Evolutionary conservation across 768 basidiomycete species (phyloP), one percentile per base, ranked within the genome.

Genomic region (Tephrocybe sp.): DNA sequence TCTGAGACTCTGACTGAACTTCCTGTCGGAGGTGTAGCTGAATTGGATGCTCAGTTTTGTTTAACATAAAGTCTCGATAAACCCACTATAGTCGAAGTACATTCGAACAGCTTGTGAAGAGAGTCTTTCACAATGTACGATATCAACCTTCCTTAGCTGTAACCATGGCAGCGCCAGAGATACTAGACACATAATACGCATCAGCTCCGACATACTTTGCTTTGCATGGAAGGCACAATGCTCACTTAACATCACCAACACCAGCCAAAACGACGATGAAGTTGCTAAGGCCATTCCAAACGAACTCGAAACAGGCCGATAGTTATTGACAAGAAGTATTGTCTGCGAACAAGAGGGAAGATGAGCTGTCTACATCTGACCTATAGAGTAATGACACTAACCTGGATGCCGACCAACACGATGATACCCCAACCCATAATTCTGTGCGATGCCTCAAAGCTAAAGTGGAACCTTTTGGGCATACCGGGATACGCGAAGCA

Each of bases 91-190:
- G 42, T 82, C 75, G 65, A 83, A 82, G 65, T 83, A 73, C 17
- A 84, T 64, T 13, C 82, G 72, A 45, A 83, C 75, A 12, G 79
- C 80, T 60, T 83, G 80, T 48, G 71, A 71, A 1, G 81, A 83
- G 31, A 83, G 65, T 10, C 79, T 74, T 47, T 76, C 80, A 44
- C 73, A 68, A 16, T 71, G 69, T 3, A 55, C 54, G 33, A 84
- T 79, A 7, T 75, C 70, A 10, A 81, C 77, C 62, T 80, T 79
- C 49, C 80, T 73, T 4, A 85, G 71, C 39, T 79, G 68, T n/a
- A 73, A 30, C 83, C 83, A 85, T n/a, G 83, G 80, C 13, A 80
- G 63, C 40, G 79, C 72, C 50, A 83, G 78, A 16, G 80, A 83
- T 20, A 60, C 73, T 72, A 49, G 57, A 39, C 34, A 36, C 53